A percentile compares a stretch with the other conserved stretches of the same genome.
phyloP scores from a whole-genome alignment of 2,329 filamentous ascomycete species.

The Lecanicillium sp. region DNA sequence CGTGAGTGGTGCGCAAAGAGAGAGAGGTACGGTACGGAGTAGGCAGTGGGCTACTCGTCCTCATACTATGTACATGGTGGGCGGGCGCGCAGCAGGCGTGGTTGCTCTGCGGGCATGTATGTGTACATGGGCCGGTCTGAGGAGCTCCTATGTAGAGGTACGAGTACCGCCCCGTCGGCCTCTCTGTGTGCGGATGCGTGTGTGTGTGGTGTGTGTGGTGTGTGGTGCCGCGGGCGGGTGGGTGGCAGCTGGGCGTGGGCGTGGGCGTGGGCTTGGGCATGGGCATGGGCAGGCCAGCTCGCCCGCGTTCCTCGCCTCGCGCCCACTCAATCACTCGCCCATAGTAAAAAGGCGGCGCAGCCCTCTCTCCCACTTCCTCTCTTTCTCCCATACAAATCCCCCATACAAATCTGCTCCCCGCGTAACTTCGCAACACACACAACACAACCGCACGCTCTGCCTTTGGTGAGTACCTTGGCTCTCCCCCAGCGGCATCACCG shows the following conservation, averaged over 20 bases:
- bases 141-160: too few relatives aligned
- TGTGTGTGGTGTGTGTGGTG: too few relatives aligned
- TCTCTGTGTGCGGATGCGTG: too few relatives aligned
- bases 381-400: conserved; percentile 55
- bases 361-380: conserved; percentile 46
- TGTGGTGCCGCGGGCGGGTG: too few relatives aligned
- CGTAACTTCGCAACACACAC: conserved; percentile 31
- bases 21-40: too few relatives aligned
- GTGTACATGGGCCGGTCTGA: too few relatives aligned
- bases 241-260: not conserved
- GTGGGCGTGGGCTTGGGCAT: conserved; percentile 2
- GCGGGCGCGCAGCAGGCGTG: too few relatives aligned
- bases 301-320: conserved; percentile 27
- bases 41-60: too few relatives aligned
- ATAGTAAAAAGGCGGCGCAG: conserved; percentile 57
- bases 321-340: conserved; percentile 56
- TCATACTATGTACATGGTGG: too few relatives aligned
- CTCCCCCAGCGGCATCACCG: conserved; percentile 27
- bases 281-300: conserved; percentile 1
- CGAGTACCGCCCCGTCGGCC: too few relatives aligned
- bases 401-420: conserved; percentile 39
- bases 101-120: too few relatives aligned
- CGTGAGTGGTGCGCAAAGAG: too few relatives aligned
- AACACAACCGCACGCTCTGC: conserved; percentile 23
- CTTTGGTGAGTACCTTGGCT: conserved; percentile 46